These are phyloP conservation scores for Hypocrella siamensis DNA, from an alignment of 2,329 filamentous ascomycete genomes.

Conservation along the genomic window DNA sequence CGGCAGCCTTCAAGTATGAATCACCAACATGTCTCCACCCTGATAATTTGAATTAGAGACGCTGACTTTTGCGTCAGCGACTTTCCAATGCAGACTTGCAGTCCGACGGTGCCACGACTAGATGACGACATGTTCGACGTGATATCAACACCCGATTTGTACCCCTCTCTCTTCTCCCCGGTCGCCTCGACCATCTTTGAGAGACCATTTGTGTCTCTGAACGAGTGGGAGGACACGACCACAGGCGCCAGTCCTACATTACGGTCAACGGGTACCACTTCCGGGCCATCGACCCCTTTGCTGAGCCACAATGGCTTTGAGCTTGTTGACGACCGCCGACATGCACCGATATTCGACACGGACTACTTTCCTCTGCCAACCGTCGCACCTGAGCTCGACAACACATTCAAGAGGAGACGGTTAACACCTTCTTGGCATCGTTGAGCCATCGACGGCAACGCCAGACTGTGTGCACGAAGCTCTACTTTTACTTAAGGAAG, in stretches of 20 bases:
- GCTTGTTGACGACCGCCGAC: background rate
- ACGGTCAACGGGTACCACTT: background rate
- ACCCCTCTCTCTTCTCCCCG: background rate
- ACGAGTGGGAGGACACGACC: background rate
- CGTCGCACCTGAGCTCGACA: background rate
- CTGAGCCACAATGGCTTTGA: background rate
- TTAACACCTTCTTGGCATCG: background rate
- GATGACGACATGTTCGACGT: slow-evolving; percentile 1
- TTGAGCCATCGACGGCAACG: background rate
- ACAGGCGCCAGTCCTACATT: background rate
- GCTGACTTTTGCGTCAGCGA: too few relatives aligned
- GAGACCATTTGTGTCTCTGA: background rate
- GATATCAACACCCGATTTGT: background rate
- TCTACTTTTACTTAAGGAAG: too few relatives aligned
- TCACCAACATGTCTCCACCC: background rate
- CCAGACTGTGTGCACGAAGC: too few relatives aligned
- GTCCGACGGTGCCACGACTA: background rate
- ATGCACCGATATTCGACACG: background rate
- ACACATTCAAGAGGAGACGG: background rate
- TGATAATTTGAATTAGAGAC: too few relatives aligned
- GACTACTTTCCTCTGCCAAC: background rate
- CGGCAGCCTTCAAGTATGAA: background rate
- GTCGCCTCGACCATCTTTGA: background rate
- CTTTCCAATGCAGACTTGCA: background rate
- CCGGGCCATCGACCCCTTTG: background rate